Conservation (phyloP, 75 land plant genomes). For the Pinus albicaulis region DNA sequence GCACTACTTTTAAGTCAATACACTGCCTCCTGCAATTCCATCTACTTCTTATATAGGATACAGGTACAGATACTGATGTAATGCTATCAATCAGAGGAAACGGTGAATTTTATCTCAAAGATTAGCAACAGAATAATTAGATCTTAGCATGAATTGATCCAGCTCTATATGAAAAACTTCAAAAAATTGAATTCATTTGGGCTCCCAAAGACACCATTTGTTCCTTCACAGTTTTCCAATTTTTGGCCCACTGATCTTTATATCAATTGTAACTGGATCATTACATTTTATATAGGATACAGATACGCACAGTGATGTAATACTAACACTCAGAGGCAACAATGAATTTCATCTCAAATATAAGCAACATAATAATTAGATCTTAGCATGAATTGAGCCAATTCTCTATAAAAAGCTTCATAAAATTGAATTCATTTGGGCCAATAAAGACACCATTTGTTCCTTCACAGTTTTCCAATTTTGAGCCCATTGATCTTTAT, state of each 20-base stretch:
- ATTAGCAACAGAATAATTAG: background rate
- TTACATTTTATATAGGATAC: background rate
- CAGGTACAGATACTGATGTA: too few relatives aligned
- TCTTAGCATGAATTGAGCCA: background rate
- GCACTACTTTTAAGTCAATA: too few relatives aligned
- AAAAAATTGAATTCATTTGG: background rate
- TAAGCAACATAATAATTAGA: background rate
- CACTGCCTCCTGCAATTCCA: too few relatives aligned
- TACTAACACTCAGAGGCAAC: too few relatives aligned
- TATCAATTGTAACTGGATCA: background rate
- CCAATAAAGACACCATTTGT: background rate
- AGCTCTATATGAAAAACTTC: background rate
- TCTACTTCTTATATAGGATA: too few relatives aligned
- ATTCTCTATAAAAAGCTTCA: background rate
- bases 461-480: background rate
- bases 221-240: background rate
- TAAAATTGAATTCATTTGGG: background rate
- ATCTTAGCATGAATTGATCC: background rate
- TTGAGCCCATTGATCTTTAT: background rate
- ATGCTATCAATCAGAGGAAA: too few relatives aligned
- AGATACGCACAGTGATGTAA: too few relatives aligned
- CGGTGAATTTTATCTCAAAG: background rate
- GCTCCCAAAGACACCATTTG: background rate
- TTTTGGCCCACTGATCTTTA: background rate
- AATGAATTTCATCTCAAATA: background rate